Evolutionary conservation across 2,329 filamentous ascomycete species (phyloP), one percentile per base, ranked within the genome.

Genomic region (Aspergillus pseudonomiae): DNA sequence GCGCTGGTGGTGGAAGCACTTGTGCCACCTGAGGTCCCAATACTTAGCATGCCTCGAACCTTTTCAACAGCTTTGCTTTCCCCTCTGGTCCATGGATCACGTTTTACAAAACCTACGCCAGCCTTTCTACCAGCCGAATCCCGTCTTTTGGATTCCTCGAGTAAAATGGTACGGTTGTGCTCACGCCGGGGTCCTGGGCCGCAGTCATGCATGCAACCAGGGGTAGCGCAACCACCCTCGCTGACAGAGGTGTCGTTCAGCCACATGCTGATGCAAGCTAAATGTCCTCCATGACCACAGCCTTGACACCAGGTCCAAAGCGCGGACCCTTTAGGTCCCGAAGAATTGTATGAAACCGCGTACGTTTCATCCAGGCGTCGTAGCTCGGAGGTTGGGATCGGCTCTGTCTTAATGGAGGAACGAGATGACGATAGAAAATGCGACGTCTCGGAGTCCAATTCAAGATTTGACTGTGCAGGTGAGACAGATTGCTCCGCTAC

Each of bases 231-330:
- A 34, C 81, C 82, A 19, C 86, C 86, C 65, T 84, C 82, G 43
- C 78, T 81, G 43, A 80, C 78, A 36, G 80, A 73, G 24, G 80
- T 67, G 59, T 84, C 80, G 21, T 76, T 75, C 60, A 87, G 83
- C 86, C 87, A 89, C 16, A 80, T 79, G 9, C 78, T 79, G 34
- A 88, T 79, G 71, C 88, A 90, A 57, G 82, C 81, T 6, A 82
- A 76, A 70, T 90, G 88, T 2, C 84, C 86, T 45, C 84, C 82
- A 68, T 90, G 88, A 4, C 86, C 85, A 72, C 88, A 90, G 14
- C 83, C 78, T 68, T 87, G 80, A 72, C 88, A 90, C 78, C 82
- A 84, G 6, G 83, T 81, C 82, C 83, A 87, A 24, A 87, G 78
- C 7, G 73, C 71, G 19, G 78, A 70, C 36, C 76, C 78, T 61